phyloP scores from a whole-genome alignment of 352 stramenopile species.

The Pythium plurisporium region DNA sequence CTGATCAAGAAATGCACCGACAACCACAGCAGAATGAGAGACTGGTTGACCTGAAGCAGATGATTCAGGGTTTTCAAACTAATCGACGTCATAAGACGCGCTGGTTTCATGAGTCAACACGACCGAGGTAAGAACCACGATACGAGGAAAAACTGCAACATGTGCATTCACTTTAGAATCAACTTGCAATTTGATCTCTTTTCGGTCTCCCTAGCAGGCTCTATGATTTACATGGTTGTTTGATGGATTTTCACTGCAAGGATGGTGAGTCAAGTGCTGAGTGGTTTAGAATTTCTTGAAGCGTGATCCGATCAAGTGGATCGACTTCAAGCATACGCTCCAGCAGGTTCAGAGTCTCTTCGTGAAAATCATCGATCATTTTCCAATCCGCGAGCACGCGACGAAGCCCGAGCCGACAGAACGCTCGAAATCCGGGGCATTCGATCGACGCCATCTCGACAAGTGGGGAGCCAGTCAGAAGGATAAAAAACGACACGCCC shows the following conservation, averaged over 20 bases:
- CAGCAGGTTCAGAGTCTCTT: slow-evolving; percentile 11
- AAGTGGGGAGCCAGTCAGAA: slow-evolving; percentile 21
- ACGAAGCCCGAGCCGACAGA: slow-evolving; percentile 9
- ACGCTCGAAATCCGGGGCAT: slow-evolving; percentile 8
- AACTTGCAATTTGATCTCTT: neutral
- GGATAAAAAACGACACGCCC: slow-evolving; percentile 25
- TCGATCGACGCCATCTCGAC: slow-evolving; percentile 13
- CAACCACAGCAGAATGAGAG: too few species aligned
- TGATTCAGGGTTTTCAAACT: slow-evolving; percentile 31
- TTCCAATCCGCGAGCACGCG: slow-evolving; percentile 16
- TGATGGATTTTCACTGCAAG: neutral
- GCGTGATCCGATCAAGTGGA: slow-evolving; percentile 13
- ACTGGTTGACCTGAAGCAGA: slow-evolving; percentile 17
- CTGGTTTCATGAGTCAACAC: slow-evolving; percentile 28
- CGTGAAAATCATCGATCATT: slow-evolving; percentile 11
- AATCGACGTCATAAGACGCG: slow-evolving; percentile 32
- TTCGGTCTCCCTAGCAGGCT: neutral
- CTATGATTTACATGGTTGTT: neutral
- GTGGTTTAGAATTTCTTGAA: slow-evolving; percentile 12
- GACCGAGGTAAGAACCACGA: neutral
- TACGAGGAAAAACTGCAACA: neutral
- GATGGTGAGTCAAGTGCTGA: neutral
- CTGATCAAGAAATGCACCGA: too few species aligned
- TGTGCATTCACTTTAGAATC: neutral
- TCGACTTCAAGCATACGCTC: slow-evolving; percentile 23